These are phyloP conservation scores for Fistulifera pelliculosa DNA, from an alignment of 108 stramenopile species.

Conservation along the genomic window DNA sequence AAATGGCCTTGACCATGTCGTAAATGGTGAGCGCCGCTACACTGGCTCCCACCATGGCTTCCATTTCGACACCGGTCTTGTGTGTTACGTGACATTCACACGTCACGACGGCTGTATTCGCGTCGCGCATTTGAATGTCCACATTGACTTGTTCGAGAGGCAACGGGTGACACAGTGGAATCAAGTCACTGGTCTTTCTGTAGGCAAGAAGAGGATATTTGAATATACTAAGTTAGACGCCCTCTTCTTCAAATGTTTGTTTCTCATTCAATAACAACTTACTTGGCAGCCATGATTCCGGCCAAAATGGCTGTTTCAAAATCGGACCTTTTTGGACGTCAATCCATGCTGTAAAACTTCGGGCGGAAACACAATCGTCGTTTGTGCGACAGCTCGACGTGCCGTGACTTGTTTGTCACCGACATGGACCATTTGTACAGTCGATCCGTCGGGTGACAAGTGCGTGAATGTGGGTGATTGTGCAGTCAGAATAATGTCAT, in stretches of 20 bases:
- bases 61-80: conserved; percentile 98
- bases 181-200: conserved; percentile 70
- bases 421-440: conserved; percentile 73
- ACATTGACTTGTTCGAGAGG: conserved; percentile 64
- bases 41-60: conserved; percentile 87
- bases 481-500: not conserved
- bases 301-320: conserved; percentile 77
- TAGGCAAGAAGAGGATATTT: too few species aligned
- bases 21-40: conserved; percentile 91
- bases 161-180: conserved; percentile 81
- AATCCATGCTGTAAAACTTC: conserved; percentile 17
- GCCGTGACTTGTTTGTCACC: conserved; percentile 48
- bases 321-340: conserved; percentile 54
- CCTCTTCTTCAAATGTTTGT: not conserved
- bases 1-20: conserved; percentile 96
- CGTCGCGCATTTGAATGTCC: conserved; percentile 37
- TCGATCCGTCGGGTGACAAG: conserved; percentile 30
- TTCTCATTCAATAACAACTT: conserved; percentile 18
- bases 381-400: conserved; percentile 55
- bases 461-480: conserved; percentile 39
- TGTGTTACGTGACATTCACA: conserved; percentile 79
- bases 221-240: too few species aligned
- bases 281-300: conserved; percentile 85
- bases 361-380: conserved; percentile 53
- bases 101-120: conserved; percentile 33